A percentile compares a stretch with the other conserved stretches of the same genome.
Conservation (phyloP, 495 filamentous ascomycete genomes). For the Aspergillus bridgeri region DNA sequence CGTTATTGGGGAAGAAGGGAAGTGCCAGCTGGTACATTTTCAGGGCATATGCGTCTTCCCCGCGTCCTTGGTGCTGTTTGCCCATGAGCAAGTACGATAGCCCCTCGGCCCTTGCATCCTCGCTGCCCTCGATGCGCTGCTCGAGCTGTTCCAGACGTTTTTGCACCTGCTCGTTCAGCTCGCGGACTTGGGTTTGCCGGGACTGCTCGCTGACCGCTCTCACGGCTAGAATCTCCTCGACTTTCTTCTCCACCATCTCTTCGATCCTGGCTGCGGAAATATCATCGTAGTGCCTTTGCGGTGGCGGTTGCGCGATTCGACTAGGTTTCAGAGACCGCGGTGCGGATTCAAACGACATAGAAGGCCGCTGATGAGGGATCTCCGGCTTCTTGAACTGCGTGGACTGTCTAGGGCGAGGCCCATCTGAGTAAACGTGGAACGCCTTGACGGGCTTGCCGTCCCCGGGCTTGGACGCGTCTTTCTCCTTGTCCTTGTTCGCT, state of each 20-base stretch:
- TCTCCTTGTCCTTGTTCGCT: slow-evolving; percentile 43
- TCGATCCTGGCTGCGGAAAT: slow-evolving; percentile 79
- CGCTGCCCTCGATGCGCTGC: slow-evolving; percentile 70
- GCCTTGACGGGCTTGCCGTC: slow-evolving; percentile 72
- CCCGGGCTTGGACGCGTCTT: slow-evolving; percentile 38
- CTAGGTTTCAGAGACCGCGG: slow-evolving; percentile 29
- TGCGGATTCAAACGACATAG: slow-evolving; percentile 34
- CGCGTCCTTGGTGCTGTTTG: slow-evolving; percentile 80
- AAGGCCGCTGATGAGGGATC: slow-evolving; percentile 32
- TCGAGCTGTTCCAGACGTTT: slow-evolving; percentile 80
- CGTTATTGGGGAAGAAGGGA: slow-evolving; percentile 81
- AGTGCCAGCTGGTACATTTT: slow-evolving; percentile 83
- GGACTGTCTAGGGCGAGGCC: slow-evolving; percentile 43
- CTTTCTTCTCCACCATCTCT: slow-evolving; percentile 85
- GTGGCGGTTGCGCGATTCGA: slow-evolving; percentile 30
- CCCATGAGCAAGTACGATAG: slow-evolving; percentile 84
- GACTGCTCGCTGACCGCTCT: slow-evolving; percentile 52
- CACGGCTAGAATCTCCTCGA: slow-evolving; percentile 80
- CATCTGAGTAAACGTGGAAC: slow-evolving; percentile 81
- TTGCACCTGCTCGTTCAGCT: slow-evolving; percentile 73
- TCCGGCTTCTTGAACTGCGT: slow-evolving; percentile 41
- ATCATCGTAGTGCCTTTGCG: slow-evolving; percentile 28
- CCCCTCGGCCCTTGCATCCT: slow-evolving; percentile 74
- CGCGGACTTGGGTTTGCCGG: slow-evolving; percentile 46
- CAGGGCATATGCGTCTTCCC: slow-evolving; percentile 73